phyloP scores from a whole-genome alignment of 139 green algal species.

The Pedinophyceae sp. region DNA sequence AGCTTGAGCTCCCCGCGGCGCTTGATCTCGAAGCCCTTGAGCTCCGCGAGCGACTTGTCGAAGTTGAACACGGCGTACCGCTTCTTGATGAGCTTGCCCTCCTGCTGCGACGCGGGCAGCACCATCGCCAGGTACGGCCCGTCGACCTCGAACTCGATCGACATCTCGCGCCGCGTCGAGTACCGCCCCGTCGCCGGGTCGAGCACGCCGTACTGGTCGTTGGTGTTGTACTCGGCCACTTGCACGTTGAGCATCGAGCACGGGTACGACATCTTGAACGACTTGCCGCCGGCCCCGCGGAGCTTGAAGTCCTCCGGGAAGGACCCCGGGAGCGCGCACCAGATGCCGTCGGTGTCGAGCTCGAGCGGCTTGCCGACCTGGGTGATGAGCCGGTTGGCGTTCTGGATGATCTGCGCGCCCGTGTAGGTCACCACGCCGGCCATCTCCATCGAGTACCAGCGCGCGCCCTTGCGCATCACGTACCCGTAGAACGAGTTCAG shows the following conservation, averaged over 20 bases:
- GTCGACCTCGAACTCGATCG: conserved; percentile 96
- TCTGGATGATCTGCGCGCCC: conserved; percentile 90
- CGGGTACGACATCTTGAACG: conserved; percentile 62
- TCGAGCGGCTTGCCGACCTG: conserved; percentile 78
- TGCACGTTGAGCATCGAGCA: conserved; percentile 96
- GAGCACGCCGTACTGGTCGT: conserved; percentile 70
- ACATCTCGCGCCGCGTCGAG: conserved; percentile 72
- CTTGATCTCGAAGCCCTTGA: conserved; percentile 96
- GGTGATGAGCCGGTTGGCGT: conserved; percentile 48
- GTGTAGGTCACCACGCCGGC: conserved; percentile 93
- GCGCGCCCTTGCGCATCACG: conserved; percentile 81
- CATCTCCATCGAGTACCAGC: conserved; percentile 99
- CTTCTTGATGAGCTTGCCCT: conserved; percentile 98
- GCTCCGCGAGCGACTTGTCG: conserved; percentile 81
- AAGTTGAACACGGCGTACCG: conserved; percentile 92
- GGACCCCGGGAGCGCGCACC: conserved; percentile 72
- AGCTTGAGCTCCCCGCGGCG: conserved; percentile 94
- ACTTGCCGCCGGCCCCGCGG: neutral
- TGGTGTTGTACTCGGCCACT: conserved; percentile 85
- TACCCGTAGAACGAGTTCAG: conserved; percentile 97
- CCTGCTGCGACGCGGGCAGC: conserved; percentile 86
- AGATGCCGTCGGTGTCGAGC: conserved; percentile 98
- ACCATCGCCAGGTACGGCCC: conserved; percentile 69
- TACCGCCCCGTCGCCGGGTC: neutral
- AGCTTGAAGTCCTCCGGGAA: conserved; percentile 93